Base-by-base conservation (phyloP, 306 rosid genomes). In the Glycyrrhiza uralensis region DNA sequence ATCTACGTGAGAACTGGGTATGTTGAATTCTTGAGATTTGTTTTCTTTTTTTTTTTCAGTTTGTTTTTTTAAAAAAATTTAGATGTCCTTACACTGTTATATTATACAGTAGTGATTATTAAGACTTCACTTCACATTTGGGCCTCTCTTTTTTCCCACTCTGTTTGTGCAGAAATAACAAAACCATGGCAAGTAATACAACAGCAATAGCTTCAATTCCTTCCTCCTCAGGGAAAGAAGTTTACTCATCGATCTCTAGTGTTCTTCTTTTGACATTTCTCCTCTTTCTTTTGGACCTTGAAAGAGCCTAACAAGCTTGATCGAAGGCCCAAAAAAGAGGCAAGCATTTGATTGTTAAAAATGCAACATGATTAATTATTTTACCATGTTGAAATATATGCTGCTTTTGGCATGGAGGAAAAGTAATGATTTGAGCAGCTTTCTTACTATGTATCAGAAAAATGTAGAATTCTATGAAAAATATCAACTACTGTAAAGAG, bases 1-100 rank as follows among this genome's bases (percentile, higher is more conserved):
- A 50, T 90, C 81, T 92, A 90, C 76, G 69, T 80, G 87, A 85
- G 84, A 28, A 74, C 81, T 0, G 92, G 98, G 98, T 90, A 84
- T 85, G 93, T 72, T 76, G 71, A 20, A 8, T 69, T 9, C 35
- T 33, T 7, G 26, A 10, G 9, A 42, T 19, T 35, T 42, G 54
- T 59, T 42, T 57, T 13, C 26, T 39, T 26, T 42, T 18, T 79
- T 55, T 18, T 54, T 68, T 2, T 26, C 4, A 26, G 20, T 41
- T 29, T 3, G 26, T 14, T 75, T 36, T 7, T n/a, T n/a, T n/a
- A n/a, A n/a, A n/a, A n/a, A n/a, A 23, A 4, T 19, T 60, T 50
- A 2, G 72, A 32, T 33, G 2, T 32, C 24, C 44, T 30, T 62
- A n/a, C 5, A 36, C 32, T 17, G 24, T 15, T 32, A 15, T 23